Evolutionary conservation across 495 filamentous ascomycete genomes (phyloP), one percentile per base, ranked within the genome.

Genomic region (Beverwykella pulmonaria): DNA sequence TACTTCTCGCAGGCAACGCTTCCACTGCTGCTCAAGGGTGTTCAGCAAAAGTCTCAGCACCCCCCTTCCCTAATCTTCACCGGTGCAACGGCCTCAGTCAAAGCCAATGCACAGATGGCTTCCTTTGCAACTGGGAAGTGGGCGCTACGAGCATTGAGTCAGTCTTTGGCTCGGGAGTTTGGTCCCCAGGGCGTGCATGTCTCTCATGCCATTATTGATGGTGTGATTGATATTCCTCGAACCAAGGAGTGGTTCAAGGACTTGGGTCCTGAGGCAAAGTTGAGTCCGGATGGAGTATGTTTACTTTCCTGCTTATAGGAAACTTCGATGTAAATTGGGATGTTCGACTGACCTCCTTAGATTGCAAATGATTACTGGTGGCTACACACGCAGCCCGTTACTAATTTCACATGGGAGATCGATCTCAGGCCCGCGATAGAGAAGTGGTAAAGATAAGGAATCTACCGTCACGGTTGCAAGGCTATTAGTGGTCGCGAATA

Each of bases 301-400:
- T 49, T 26, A 23, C 9, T 34, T 14, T 2, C 23, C 26, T 30
- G 5, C 6, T 8, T 22, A 32, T 4, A 36, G 2, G 12, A 25
- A 5, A 23, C n/a, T 39, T 57, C 14, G 32, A 23, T 55, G 20
- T 17, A 63, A 19, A 17, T 41, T 59, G n/a, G 36, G 47, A 6
- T 50, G 29, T 26, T 5, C 20, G 52, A 41, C 61, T 59, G 26
- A 61, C 32, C 27, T 14, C 25, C 19, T 14, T 73, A 94, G 90
- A 97, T 97, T 81, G 92, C 93, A 60, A 92, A 96, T 59, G 79
- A 84, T 50, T 96, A 97, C 73, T 96, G 92, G 92, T 79, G 90
- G 77, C 73, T 97, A 64, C 93, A 97, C 76, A 90, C 88, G 2
- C 93, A 97, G 78, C 90, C 89, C 20, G 82, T 85, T 60, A 89